A percentile compares a stretch with the other conserved stretches of the same genome.
Conservation (phyloP, 345 rosid genomes). For the Salix viminalis region DNA sequence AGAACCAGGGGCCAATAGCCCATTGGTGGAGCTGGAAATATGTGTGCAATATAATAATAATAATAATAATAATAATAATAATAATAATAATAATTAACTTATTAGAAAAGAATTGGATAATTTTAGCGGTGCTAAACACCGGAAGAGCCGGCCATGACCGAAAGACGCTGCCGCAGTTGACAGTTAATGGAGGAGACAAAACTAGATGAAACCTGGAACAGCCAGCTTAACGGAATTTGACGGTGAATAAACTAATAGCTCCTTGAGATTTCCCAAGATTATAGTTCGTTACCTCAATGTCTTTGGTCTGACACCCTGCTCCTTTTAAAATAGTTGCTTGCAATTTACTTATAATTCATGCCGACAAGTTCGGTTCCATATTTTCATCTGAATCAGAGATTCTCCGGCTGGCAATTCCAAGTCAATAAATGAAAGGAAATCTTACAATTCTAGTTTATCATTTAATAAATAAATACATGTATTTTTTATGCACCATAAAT, state of each 20-base stretch:
- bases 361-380: not conserved
- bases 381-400: too few species aligned
- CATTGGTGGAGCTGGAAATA: conserved; percentile 18
- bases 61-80: not conserved
- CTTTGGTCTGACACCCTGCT: not conserved
- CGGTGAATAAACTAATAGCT: not conserved
- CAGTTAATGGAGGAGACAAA: not conserved
- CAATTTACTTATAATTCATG: not conserved
- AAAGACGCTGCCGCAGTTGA: not conserved
- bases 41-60: not conserved
- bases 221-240: not conserved
- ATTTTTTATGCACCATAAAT: too few species aligned
- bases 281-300: not conserved
- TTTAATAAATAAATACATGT: too few species aligned
- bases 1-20: conserved; percentile 32
- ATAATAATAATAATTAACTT: too few species aligned
- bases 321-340: not conserved
- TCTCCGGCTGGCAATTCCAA: too few species aligned
- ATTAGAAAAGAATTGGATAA: too few species aligned
- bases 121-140: conserved; percentile 12
- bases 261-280: not conserved
- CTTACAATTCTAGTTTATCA: too few species aligned
- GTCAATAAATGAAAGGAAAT: too few species aligned
- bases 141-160: conserved; percentile 23
- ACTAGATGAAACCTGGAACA: not conserved